phyloP scores from a whole-genome alignment of 2,329 filamentous ascomycete species.

The Cladophialophora exuberans region DNA sequence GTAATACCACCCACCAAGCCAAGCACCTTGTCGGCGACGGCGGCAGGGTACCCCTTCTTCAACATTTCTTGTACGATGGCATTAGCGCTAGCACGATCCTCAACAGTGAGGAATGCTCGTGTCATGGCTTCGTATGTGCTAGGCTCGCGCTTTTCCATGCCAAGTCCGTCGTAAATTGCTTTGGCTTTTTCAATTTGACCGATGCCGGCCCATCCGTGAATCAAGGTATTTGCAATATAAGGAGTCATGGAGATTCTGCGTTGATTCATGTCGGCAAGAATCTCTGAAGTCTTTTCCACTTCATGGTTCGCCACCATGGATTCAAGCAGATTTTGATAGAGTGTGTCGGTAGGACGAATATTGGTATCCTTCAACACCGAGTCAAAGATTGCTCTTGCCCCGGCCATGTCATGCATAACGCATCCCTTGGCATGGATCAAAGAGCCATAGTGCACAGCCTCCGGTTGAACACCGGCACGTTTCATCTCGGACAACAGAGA shows the following conservation, averaged over 20 bases:
- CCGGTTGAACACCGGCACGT: constrained; percentile 72
- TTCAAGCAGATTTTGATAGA: constrained; percentile 97
- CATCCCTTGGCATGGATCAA: constrained; percentile 96
- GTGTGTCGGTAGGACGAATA: constrained; percentile 75
- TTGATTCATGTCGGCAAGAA: constrained; percentile 75
- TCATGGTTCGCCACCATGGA: constrained; percentile 93
- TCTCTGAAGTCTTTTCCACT: constrained; percentile 72
- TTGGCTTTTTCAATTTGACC: constrained; percentile 79
- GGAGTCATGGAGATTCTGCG: constrained; percentile 83
- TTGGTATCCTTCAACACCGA: constrained; percentile 69
- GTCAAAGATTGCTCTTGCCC: constrained; percentile 81
- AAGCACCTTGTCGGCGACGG: constrained; percentile 90
- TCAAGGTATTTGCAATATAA: constrained; percentile 97
- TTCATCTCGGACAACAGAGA: constrained; percentile 79
- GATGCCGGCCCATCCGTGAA: constrained; percentile 91
- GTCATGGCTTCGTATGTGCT: constrained; percentile 99
- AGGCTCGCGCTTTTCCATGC: constrained; percentile 80
- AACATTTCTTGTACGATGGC: constrained; percentile 87
- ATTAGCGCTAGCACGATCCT: constrained; percentile 77
- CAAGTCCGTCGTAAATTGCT: constrained; percentile 77
- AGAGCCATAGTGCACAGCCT: constrained; percentile 93
- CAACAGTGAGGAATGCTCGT: constrained; percentile 81
- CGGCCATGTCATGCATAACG: constrained; percentile 86
- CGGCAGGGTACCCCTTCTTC: constrained; percentile 83
- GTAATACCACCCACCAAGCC: constrained; percentile 70